Base-by-base conservation (phyloP, 2,329 filamentous ascomycete genomes). In the Neofusicoccum parvum region DNA sequence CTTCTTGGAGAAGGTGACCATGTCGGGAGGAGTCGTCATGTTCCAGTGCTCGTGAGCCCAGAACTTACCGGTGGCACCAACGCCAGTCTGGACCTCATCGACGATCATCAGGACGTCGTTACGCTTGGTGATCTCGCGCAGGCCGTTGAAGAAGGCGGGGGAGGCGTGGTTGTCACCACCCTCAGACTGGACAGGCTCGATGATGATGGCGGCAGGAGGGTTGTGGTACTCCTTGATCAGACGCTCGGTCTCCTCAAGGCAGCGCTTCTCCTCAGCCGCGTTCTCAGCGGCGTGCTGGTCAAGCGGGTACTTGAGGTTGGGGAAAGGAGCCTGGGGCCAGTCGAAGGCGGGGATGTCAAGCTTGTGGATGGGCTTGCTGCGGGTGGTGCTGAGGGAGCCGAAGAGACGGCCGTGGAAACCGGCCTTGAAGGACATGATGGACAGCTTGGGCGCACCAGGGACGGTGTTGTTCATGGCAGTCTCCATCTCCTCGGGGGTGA, bases 31-130 rank as follows among this genome's bases (percentile, higher is more conserved):
- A 41, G 88, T 82, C 58, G 85, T 75, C 49, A 97, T 86, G 78
- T 91, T 86, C 93, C 93, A 97, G 88, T 97, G 94, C 73, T 97
- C 92, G 82, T 97, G 94, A 9, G 94, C 93, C 93, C 93, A 97
- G 88, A 97, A 96, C 79, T 92, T 93, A 72, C 93, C 93, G 0
- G 93, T 97, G 45, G 94, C 92, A 72, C 94, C 94, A 32, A 97
- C 90, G 76, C 93, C 94, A 6, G 93, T 97, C 82, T 97, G 93
- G 11, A 97, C 93, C 81, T 97, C 93, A 77, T 97, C 93, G 69
- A 96, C 93, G 75, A 97, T 97, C 78, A 97, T 83, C 66, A 96
- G 87, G 36, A 96, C 86, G 71, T 88, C 85, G 81, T 92, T 87
- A 78, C 88, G 89, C 76, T 87, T 86, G 45, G 93, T 96, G 68